Evolutionary conservation across 805 yeast genomes (phyloP), one percentile per base, ranked within the genome.

Genomic region (Ogataea paradorogensis): DNA sequence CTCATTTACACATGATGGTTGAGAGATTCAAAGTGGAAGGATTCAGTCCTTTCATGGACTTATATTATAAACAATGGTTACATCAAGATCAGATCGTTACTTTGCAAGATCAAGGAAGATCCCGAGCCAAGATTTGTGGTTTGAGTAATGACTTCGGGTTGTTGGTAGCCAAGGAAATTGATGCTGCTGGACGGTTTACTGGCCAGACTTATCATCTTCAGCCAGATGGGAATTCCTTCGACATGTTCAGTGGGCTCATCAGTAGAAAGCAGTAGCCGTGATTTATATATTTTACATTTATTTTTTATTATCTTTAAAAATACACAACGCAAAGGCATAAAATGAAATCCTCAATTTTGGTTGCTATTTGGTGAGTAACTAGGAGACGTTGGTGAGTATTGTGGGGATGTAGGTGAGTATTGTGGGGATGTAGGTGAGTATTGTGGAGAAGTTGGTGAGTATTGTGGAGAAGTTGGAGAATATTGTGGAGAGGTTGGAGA

Each of bases 221-320:
- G 60, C 98, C 99, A 0, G 99, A 93, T 62, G 99, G 99, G 1
- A 93, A 93, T 59, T 87, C 97, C 3, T 93, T 93, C 56, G 98
- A 93, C 59, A 90, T 93, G 73, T 84, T 93, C 67, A 83, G 75
- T 51, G 98, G 98, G 0, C 69, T 93, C 48, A 84, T 91, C 13
- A 84, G 81, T 14, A 80, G 69, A 44, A 83, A 80, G 55, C 62
- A 63, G 7, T 50, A 35, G 34, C 25, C 7, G 21, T 21, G 26
- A 20, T 9, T 31, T 25, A 29, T 23, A 40, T 34, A 34, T 30
- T 24, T 30, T 23, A 36, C 38, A n/a, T 46, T 41, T 37, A 38
- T 43, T 42, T 43, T 42, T 41, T 43, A 38, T 43, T 42, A 46
- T 46, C 31, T 44, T 40, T 40, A 44, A 42, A 30, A 25, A 35